Conservation (phyloP, 306 rosid species). For the Fagus crenata region DNA sequence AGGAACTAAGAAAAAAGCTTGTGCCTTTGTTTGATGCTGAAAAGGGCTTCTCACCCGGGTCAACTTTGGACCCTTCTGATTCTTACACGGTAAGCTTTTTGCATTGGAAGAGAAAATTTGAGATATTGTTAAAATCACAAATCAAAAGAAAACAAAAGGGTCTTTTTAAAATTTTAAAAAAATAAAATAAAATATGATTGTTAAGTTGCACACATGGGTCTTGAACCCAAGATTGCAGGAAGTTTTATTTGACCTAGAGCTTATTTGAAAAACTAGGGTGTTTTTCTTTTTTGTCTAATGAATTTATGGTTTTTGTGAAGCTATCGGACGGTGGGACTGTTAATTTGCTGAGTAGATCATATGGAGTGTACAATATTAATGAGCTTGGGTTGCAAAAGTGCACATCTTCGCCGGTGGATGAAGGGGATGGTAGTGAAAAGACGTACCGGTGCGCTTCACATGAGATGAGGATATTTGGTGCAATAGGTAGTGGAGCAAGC, state of each 20-base stretch:
- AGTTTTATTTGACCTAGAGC: background rate
- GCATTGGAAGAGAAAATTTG: background rate
- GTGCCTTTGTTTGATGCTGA: slow-evolving; percentile 65
- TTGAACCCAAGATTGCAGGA: no score
- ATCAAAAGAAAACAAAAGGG: background rate
- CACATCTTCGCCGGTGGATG: slow-evolving; percentile 55
- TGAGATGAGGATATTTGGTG: slow-evolving; percentile 94
- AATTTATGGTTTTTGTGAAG: slow-evolving; percentile 41
- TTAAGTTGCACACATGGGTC: no score
- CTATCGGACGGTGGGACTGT: slow-evolving; percentile 89
- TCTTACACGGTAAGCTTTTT: slow-evolving; percentile 68
- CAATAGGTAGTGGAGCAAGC: slow-evolving; percentile 96
- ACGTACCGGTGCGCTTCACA: slow-evolving; percentile 73
- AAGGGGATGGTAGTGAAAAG: slow-evolving; percentile 51
- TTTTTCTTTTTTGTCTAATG: background rate
- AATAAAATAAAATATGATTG: no score
- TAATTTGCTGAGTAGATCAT: slow-evolving; percentile 81
- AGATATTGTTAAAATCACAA: background rate
- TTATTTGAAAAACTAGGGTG: background rate
- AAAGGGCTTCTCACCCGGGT: slow-evolving; percentile 62
- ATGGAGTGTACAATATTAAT: slow-evolving; percentile 87
- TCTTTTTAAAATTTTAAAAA: no score
- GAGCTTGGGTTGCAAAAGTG: slow-evolving; percentile 93
- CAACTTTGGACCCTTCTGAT: slow-evolving; percentile 72
- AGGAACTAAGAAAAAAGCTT: slow-evolving; percentile 83